A percentile compares a stretch with the other conserved stretches of the same genome.
Evolutionary conservation across 345 rosid species (phyloP).

Genomic region (Salix arbutifolia): DNA sequence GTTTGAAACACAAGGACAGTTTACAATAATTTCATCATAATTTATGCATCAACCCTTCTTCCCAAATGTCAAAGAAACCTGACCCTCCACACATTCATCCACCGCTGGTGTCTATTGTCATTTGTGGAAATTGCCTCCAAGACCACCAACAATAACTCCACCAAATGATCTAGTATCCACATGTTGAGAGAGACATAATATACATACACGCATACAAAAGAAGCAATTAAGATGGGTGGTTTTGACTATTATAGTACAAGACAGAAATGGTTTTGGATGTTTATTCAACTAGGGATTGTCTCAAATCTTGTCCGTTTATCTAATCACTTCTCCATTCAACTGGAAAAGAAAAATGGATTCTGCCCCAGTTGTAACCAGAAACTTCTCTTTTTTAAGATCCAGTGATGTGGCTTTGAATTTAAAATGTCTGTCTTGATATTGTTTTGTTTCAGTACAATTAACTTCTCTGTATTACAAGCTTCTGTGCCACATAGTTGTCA

Average conservation of each 20-base stretch:
- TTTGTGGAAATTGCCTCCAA: background rate
- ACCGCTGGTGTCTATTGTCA: conserved; percentile 8
- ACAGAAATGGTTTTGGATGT: background rate
- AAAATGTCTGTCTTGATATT: background rate
- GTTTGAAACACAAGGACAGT: background rate
- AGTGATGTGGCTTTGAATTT: background rate
- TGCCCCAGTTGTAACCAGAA: background rate
- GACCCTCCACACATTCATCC: background rate
- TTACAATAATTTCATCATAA: background rate
- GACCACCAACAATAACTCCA: background rate
- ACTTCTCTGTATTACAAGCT: no score
- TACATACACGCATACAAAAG: background rate
- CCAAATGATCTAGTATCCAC: background rate
- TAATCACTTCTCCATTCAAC: background rate
- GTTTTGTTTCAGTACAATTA: no score
- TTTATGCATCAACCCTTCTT: background rate
- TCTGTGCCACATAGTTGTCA: no score
- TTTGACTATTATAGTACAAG: background rate
- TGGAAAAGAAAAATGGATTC: background rate
- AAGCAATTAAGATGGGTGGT: background rate
- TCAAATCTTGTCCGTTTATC: background rate
- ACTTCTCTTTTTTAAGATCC: background rate
- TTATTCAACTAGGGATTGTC: background rate
- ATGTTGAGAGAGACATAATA: background rate
- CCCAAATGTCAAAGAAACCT: background rate